Evolutionary conservation across 2,329 filamentous ascomycete species (phyloP).

Genomic region (Fusarium piperis): DNA sequence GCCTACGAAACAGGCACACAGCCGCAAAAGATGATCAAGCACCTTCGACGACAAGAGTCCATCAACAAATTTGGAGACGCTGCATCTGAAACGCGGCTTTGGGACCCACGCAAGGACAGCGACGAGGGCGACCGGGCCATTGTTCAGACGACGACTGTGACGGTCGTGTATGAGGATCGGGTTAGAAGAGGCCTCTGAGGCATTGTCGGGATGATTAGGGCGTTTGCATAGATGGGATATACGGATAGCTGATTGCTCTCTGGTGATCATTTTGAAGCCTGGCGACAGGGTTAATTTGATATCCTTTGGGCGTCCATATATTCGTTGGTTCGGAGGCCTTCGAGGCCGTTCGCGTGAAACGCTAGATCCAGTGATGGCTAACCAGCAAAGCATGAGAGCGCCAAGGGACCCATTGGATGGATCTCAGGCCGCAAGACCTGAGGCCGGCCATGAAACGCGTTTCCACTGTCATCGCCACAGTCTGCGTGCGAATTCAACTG

Average conservation of each 20-base stretch:
- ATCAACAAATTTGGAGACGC: slow-evolving; percentile 33
- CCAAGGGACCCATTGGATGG: neutral
- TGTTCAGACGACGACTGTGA: slow-evolving; percentile 40
- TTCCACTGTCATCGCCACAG: neutral
- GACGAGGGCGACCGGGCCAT: slow-evolving; percentile 37
- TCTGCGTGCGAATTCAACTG: too few species aligned
- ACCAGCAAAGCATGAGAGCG: neutral
- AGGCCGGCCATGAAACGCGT: slow-evolving; percentile 20
- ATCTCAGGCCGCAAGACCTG: slow-evolving; percentile 1
- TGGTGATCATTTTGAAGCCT: neutral
- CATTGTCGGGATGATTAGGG: neutral
- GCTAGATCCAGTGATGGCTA: neutral
- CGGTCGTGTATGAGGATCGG: slow-evolving; percentile 35
- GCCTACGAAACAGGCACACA: slow-evolving; percentile 21
- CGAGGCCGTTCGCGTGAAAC: neutral
- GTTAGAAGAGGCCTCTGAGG: neutral
- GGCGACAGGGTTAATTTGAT: neutral
- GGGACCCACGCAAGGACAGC: slow-evolving; percentile 12
- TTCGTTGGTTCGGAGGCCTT: neutral
- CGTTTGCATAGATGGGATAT: neutral
- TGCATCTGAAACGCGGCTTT: slow-evolving; percentile 12
- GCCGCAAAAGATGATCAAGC: slow-evolving; percentile 22
- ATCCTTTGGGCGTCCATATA: neutral
- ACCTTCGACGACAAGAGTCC: slow-evolving; percentile 36
- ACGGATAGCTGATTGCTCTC: neutral